Conservation (phyloP, 495 filamentous ascomycete species). For the Collariella sp. region DNA sequence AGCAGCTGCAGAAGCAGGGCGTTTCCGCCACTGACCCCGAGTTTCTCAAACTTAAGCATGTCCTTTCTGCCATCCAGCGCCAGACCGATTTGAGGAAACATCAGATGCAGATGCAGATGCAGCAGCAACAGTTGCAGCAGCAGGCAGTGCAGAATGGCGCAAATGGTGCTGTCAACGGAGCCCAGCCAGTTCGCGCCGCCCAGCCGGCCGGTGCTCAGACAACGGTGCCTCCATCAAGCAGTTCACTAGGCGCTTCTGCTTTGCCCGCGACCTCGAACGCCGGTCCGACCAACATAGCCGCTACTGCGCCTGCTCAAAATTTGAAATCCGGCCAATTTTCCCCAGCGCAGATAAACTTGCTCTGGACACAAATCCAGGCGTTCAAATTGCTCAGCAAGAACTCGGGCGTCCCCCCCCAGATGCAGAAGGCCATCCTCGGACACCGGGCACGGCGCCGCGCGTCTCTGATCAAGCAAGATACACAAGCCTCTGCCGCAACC, state of each 20-base stretch:
- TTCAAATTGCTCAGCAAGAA: constrained; percentile 81
- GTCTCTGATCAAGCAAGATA: constrained; percentile 47
- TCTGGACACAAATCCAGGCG: constrained; percentile 70
- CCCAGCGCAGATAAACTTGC: constrained; percentile 56
- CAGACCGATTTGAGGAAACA: constrained; percentile 47
- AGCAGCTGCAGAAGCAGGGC: constrained; percentile 69
- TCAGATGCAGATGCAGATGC: constrained; percentile 34
- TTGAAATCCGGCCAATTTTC: constrained; percentile 48
- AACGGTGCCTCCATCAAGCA: constrained; percentile 24
- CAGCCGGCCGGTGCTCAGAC: constrained; percentile 27
- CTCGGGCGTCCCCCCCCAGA: constrained; percentile 58
- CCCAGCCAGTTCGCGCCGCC: constrained; percentile 27
- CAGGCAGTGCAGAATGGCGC: constrained; percentile 33
- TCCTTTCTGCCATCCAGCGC: constrained; percentile 58
- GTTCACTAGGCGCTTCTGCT: constrained; percentile 28
- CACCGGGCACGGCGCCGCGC: constrained; percentile 57
- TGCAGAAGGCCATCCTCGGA: constrained; percentile 69
- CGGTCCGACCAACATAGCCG: constrained; percentile 29
- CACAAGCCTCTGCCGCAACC: constrained; percentile 30
- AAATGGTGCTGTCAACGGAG: constrained; percentile 43
- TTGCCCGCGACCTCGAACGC: constrained; percentile 31
- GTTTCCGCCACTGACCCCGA: constrained; percentile 71
- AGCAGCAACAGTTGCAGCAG: constrained; percentile 32
- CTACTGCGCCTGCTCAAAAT: constrained; percentile 11
- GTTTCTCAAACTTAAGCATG: constrained; percentile 60